A percentile compares a stretch with the other conserved stretches of the same genome.
These are phyloP conservation scores for Plicaturopsis crispa DNA, from an alignment of 768 basidiomycete genomes.

Conservation along the genomic window DNA sequence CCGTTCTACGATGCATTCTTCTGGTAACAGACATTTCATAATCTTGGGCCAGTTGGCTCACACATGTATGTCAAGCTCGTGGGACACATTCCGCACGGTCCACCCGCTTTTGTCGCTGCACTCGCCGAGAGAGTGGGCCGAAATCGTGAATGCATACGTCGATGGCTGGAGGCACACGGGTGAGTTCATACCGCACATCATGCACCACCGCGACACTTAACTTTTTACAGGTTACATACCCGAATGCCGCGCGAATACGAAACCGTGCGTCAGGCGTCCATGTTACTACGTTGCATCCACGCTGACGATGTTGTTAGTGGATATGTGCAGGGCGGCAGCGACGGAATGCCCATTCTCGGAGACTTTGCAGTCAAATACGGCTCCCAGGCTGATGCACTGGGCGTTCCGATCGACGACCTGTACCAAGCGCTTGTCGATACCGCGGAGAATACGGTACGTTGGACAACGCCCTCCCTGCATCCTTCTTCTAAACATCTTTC, in stretches of 20 bases:
- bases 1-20: conserved; percentile 47
- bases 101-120: conserved; percentile 41
- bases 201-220: background rate
- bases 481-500: background rate
- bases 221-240: conserved; percentile 33
- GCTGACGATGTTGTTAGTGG: conserved; percentile 21
- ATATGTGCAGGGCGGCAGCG: conserved; percentile 41
- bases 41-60: conserved; percentile 2
- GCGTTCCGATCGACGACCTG: conserved; percentile 36
- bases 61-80: conserved; percentile 26
- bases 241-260: conserved; percentile 43
- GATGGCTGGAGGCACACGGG: conserved; percentile 45
- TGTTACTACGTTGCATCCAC: background rate
- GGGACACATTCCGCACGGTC: conserved; percentile 48
- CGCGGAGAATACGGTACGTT: conserved; percentile 42
- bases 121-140: conserved; percentile 36
- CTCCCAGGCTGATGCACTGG: conserved; percentile 25
- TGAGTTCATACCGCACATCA: conserved; percentile 5
- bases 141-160: conserved; percentile 40
- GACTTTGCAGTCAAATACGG: conserved; percentile 45
- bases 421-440: conserved; percentile 44
- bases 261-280: conserved; percentile 24
- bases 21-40: conserved; percentile 26
- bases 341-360: conserved; percentile 45
- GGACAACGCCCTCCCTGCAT: no score